Evolutionary conservation across 2,329 filamentous ascomycete species (phyloP).

Genomic region (Fusarium cyanostomum): DNA sequence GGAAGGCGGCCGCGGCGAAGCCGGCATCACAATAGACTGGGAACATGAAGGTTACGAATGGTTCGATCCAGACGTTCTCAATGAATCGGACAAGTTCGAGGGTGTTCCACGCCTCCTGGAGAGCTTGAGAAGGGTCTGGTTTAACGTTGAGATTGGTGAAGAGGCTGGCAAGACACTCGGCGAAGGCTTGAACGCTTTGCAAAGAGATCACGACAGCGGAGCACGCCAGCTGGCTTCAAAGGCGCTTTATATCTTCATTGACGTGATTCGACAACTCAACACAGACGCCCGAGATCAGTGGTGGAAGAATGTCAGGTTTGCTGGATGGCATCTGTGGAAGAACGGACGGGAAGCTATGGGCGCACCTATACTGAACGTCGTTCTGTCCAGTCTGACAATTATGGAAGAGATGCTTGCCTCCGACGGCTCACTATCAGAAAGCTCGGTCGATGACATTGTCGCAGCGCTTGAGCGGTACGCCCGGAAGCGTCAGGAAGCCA

Average conservation of each 20-base stretch:
- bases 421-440: not conserved
- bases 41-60: constrained; percentile 69
- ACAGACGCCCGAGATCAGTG: constrained; percentile 50
- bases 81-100: constrained; percentile 56
- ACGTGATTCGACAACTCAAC: constrained; percentile 53
- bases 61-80: constrained; percentile 62
- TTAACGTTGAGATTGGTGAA: constrained; percentile 61
- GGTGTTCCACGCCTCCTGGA: constrained; percentile 67
- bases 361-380: constrained; percentile 62
- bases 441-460: constrained; percentile 29
- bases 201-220: constrained; percentile 66
- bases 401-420: constrained; percentile 48
- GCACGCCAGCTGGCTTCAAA: constrained; percentile 66
- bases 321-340: constrained; percentile 71
- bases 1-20: constrained; percentile 48
- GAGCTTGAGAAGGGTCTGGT: constrained; percentile 68
- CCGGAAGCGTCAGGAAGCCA: constrained; percentile 37
- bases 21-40: constrained; percentile 66
- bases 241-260: constrained; percentile 60
- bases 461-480: constrained; percentile 30
- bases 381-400: constrained; percentile 57
- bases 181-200: constrained; percentile 59
- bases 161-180: constrained; percentile 57
- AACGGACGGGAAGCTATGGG: constrained; percentile 74
- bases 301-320: constrained; percentile 65